Conservation (phyloP, 495 filamentous ascomycete genomes). For the Stereocaulon alpinum region DNA sequence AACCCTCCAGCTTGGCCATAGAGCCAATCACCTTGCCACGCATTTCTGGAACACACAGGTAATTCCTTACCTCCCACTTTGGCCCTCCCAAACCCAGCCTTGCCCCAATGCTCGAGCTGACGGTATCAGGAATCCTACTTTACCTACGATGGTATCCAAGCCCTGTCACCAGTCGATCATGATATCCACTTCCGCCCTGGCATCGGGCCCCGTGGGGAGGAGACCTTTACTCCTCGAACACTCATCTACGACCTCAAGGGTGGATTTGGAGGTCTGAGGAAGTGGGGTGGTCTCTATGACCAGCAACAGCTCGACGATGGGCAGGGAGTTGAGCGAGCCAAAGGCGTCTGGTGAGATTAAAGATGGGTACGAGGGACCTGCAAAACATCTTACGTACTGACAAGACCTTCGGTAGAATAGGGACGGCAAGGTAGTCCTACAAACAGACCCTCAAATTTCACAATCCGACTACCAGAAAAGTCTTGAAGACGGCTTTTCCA, state of each 20-base stretch:
- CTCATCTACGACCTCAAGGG: constrained; percentile 93
- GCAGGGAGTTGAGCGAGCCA: constrained; percentile 30
- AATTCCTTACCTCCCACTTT: constrained; percentile 15
- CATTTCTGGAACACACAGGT: constrained; percentile 98
- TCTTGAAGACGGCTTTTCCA: constrained; percentile 55
- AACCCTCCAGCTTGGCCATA: constrained; percentile 85
- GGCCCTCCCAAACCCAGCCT: neutral
- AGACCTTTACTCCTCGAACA: constrained; percentile 86
- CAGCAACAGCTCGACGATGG: constrained; percentile 38
- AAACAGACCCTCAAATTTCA: constrained; percentile 53
- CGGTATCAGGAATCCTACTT: constrained; percentile 82
- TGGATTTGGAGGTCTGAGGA: constrained; percentile 77
- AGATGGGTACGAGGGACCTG: neutral
- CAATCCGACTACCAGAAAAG: constrained; percentile 64
- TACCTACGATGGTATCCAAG: constrained; percentile 61
- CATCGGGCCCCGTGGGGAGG: constrained; percentile 67
- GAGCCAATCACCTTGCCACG: constrained; percentile 87
- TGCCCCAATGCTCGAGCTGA: neutral
- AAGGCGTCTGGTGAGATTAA: constrained; percentile 11
- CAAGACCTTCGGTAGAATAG: constrained; percentile 30
- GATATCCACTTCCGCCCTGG: constrained; percentile 86
- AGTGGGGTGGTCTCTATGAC: constrained; percentile 84
- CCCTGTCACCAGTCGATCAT: constrained; percentile 70
- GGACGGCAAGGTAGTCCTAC: constrained; percentile 59
- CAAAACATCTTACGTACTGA: constrained; percentile 3